phyloP scores from a whole-genome alignment of 768 basidiomycete species.

The Lentinula sp. region DNA sequence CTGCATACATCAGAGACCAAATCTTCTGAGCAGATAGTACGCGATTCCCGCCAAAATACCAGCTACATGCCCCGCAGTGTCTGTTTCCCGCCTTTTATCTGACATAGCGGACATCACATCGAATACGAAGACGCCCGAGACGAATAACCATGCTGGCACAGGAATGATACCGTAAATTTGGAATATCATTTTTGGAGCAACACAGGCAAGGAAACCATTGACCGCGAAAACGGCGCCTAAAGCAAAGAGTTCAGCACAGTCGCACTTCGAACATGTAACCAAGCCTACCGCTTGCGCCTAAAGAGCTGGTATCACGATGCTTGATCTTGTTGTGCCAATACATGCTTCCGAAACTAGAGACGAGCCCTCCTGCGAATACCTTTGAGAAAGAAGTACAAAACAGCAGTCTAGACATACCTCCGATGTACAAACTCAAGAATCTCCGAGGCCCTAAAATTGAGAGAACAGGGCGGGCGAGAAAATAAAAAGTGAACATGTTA shows the following conservation, averaged over 20 bases:
- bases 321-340: conserved; percentile 39
- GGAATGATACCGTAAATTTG: conserved; percentile 73
- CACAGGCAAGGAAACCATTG: conserved; percentile 67
- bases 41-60: conserved; percentile 57
- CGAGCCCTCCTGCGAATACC: conserved; percentile 46
- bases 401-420: conserved; percentile 36
- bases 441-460: conserved; percentile 55
- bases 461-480: conserved; percentile 65
- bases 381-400: neutral
- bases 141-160: conserved; percentile 72
- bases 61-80: conserved; percentile 51
- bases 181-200: conserved; percentile 61
- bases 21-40: conserved; percentile 41
- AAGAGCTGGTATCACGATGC: conserved; percentile 32
- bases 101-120: conserved; percentile 45
- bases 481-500: conserved; percentile 75
- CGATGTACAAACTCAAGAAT: conserved; percentile 70
- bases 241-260: conserved; percentile 2
- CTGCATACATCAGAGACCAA: conserved; percentile 21
- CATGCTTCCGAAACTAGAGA: conserved; percentile 44
- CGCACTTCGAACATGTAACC: neutral
- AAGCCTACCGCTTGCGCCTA: conserved; percentile 70
- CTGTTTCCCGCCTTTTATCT: conserved; percentile 26
- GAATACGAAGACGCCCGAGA: conserved; percentile 59
- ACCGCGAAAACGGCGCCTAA: conserved; percentile 68